Conservation (phyloP, 2,329 filamentous ascomycete genomes). For the Blastomyces percursus region DNA sequence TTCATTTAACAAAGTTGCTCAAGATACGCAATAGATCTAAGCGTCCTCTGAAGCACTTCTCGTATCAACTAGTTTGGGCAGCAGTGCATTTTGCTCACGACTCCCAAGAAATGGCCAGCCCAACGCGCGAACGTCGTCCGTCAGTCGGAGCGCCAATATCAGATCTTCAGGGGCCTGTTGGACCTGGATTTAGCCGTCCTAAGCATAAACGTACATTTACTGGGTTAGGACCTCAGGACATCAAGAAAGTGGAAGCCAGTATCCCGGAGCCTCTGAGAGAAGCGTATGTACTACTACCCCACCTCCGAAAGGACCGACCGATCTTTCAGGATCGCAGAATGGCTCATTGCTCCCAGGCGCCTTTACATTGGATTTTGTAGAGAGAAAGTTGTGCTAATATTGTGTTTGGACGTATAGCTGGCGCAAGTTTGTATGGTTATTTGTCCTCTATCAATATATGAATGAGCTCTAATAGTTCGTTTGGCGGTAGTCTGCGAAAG, state of each 20-base stretch:
- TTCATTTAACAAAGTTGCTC: background rate
- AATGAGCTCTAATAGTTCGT: conserved; percentile 6
- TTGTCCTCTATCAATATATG: background rate
- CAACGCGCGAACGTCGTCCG: conserved; percentile 63
- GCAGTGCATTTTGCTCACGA: too few species aligned
- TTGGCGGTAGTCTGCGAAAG: conserved; percentile 44
- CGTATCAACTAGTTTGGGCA: background rate
- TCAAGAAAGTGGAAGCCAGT: conserved; percentile 82
- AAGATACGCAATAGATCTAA: background rate
- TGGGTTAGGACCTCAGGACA: conserved; percentile 79
- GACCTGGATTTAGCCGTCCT: conserved; percentile 75
- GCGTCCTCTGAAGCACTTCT: background rate
- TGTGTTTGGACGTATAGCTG: conserved; percentile 33
- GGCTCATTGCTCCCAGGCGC: background rate
- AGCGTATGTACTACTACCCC: conserved; percentile 43
- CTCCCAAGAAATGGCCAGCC: background rate
- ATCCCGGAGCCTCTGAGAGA: conserved; percentile 83
- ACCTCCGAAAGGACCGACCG: background rate
- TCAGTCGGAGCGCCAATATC: conserved; percentile 73
- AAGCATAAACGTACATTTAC: conserved; percentile 98
- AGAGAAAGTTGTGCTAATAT: background rate
- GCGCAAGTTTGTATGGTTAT: conserved; percentile 46
- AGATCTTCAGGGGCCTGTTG: conserved; percentile 74
- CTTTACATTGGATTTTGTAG: background rate
- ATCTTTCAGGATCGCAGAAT: background rate